Evolutionary conservation across 176 grass and related monocot genomes (phyloP).

Genomic region (Carex cristatella): DNA sequence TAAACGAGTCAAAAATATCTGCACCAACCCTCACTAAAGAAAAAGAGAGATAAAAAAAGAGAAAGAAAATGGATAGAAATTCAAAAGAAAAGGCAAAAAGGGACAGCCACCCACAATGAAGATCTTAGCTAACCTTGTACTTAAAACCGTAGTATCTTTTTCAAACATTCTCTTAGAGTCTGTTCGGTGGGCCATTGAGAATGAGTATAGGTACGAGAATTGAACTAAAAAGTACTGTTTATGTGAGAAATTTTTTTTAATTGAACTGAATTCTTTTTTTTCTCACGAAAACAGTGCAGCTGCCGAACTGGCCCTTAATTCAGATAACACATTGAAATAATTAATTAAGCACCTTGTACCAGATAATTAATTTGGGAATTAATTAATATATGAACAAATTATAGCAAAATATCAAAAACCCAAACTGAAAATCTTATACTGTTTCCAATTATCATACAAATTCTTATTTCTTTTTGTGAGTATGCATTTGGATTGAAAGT

Average conservation of each 20-base stretch:
- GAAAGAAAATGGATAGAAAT: background rate
- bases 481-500: too few relatives aligned
- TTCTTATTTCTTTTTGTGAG: too few relatives aligned
- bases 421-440: too few relatives aligned
- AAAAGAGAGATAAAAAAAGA: background rate
- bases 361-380: background rate
- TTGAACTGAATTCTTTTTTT: too few relatives aligned
- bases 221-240: too few relatives aligned
- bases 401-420: too few relatives aligned
- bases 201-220: too few relatives aligned
- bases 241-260: too few relatives aligned
- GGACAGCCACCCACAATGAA: background rate
- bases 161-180: background rate
- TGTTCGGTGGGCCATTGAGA: too few relatives aligned
- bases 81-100: background rate
- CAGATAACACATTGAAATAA: background rate
- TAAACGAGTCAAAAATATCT: background rate
- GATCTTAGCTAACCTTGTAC: conserved; percentile 17
- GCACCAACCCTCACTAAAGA: background rate
- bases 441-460: too few relatives aligned
- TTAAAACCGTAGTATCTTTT: background rate
- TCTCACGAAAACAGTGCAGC: too few relatives aligned
- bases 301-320: background rate
- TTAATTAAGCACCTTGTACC: background rate
- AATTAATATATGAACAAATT: too few relatives aligned